Evolutionary conservation across 225 moss, liverwort and hornwort genomes (phyloP).

Genomic region (Thuidium tamariscinum): DNA sequence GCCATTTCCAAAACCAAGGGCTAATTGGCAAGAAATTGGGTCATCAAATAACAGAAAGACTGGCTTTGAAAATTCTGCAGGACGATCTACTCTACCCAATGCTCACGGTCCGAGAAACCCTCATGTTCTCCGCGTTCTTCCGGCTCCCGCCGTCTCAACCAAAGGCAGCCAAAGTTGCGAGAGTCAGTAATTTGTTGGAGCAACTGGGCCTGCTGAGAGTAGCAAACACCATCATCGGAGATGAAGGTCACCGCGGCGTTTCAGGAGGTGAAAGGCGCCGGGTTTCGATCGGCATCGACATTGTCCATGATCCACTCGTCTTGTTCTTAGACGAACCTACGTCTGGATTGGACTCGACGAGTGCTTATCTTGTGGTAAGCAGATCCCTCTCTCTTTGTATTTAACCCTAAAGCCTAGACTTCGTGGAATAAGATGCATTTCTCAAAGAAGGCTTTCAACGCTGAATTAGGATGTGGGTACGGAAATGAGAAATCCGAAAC

Average conservation of each 20-base stretch:
- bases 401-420: not conserved
- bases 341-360: constrained; percentile 76
- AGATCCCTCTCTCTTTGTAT: not conserved
- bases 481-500: not conserved
- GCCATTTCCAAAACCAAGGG: not conserved
- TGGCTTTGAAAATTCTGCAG: constrained; percentile 1
- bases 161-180: constrained; percentile 34
- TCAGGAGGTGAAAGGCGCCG: constrained; percentile 80
- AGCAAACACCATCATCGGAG: constrained; percentile 72
- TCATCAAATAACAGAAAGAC: not conserved
- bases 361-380: constrained; percentile 61
- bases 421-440: not conserved
- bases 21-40: not conserved
- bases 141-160: constrained; percentile 46
- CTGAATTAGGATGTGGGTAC: not conserved
- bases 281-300: constrained; percentile 82
- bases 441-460: not conserved
- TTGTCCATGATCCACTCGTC: constrained; percentile 77
- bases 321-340: constrained; percentile 92
- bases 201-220: constrained; percentile 74
- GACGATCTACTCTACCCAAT: constrained; percentile 91
- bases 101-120: constrained; percentile 94
- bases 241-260: constrained; percentile 72
- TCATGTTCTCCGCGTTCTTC: constrained; percentile 74
- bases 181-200: constrained; percentile 55